Conservation (phyloP, 1,284 basidiomycete species). For the Sporisorium sorghi region DNA sequence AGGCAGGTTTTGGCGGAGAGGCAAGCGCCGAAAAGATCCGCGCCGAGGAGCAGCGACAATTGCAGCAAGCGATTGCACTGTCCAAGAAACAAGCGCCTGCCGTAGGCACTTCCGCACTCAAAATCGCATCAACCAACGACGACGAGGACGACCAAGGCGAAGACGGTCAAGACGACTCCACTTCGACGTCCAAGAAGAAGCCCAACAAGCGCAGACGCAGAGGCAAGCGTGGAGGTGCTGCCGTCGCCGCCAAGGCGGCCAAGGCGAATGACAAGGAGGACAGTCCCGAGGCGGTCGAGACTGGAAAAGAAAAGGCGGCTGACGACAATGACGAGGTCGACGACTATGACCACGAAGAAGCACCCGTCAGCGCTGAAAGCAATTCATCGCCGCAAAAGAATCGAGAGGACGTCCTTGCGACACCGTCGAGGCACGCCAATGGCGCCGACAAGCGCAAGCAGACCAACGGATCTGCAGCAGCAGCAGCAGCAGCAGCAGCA, state of each 20-base stretch:
- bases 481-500: constrained; percentile 3
- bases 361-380: background rate
- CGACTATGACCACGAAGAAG: constrained; percentile 14
- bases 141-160: constrained; percentile 37
- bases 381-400: background rate
- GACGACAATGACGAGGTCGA: constrained; percentile 54
- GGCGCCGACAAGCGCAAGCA: constrained; percentile 1
- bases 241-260: constrained; percentile 70
- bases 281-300: constrained; percentile 57
- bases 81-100: constrained; percentile 20
- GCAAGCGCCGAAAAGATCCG: constrained; percentile 25
- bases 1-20: constrained; percentile 40
- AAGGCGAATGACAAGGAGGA: constrained; percentile 74
- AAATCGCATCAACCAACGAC: constrained; percentile 12
- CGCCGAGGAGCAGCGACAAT: constrained; percentile 36
- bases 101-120: background rate
- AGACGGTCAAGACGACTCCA: constrained; percentile 28
- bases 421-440: constrained; percentile 17
- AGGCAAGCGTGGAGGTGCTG: constrained; percentile 61
- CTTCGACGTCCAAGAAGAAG: constrained; percentile 36
- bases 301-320: constrained; percentile 69
- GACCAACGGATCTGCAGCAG: constrained; percentile 10
- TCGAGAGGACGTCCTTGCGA: constrained; percentile 1
- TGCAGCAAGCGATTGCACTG: constrained; percentile 35
- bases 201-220: constrained; percentile 60